A percentile compares a stretch with the other conserved stretches of the same genome.
Conservation (phyloP, 2,329 filamentous ascomycete species). For the Pseudogymnoascus sp. region DNA sequence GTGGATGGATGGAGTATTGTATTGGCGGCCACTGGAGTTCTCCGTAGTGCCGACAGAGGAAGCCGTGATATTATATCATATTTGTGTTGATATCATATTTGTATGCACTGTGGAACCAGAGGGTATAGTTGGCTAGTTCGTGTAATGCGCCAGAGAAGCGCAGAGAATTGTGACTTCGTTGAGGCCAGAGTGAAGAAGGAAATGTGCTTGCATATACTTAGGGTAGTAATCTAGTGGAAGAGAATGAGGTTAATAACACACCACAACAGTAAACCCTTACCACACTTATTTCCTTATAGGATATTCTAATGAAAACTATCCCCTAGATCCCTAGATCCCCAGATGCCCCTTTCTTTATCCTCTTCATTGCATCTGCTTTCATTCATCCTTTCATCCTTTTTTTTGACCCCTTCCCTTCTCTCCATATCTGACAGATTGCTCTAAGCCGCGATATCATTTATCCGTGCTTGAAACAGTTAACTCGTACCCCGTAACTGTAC, state of each 20-base stretch:
- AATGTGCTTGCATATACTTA: not conserved
- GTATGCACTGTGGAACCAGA: not conserved
- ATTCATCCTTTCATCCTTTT: not conserved
- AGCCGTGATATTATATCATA: not conserved
- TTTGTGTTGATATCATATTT: not conserved
- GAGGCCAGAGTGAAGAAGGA: not conserved
- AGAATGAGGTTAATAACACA: not conserved
- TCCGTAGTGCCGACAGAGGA: not conserved
- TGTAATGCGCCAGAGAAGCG: not conserved
- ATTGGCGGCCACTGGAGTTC: too few relatives aligned
- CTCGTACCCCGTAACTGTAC: not conserved
- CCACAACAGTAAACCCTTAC: not conserved
- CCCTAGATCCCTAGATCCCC: not conserved
- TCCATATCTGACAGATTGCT: not conserved
- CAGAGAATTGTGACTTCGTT: not conserved
- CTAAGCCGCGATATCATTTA: conserved; percentile 9
- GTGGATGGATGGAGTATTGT: too few relatives aligned
- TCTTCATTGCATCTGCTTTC: not conserved
- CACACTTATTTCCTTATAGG: not conserved
- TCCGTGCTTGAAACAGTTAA: not conserved
- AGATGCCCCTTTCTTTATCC: not conserved
- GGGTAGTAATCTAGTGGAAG: not conserved
- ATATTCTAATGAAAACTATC: not conserved
- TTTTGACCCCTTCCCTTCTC: not conserved
- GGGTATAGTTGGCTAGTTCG: not conserved